Percentiles rank a stretch among this genome's conserved stretches.
Evolutionary conservation across 176 grass and related monocot genomes (phyloP).

Genomic region (Eragrostis nindensis): DNA sequence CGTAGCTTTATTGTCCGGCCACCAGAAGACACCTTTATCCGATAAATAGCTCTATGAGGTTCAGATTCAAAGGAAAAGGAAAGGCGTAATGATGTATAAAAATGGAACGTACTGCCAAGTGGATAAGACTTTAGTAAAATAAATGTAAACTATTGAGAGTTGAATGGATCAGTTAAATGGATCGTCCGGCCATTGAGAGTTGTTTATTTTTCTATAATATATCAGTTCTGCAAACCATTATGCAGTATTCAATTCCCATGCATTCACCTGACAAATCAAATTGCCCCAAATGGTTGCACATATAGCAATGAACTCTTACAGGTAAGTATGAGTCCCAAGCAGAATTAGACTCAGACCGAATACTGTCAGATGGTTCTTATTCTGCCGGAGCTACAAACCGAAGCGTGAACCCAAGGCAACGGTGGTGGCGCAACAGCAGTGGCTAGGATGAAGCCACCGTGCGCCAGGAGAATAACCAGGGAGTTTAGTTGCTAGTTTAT

Average conservation of each 20-base stretch:
- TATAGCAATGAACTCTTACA: conserved; percentile 20
- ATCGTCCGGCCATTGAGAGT: background rate
- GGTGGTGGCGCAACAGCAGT: too few relatives aligned
- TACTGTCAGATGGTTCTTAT: conserved; percentile 19
- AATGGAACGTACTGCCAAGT: background rate
- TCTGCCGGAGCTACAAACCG: too few relatives aligned
- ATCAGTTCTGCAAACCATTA: background rate
- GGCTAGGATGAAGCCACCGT: too few relatives aligned
- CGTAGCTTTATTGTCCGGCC: conserved; percentile 77
- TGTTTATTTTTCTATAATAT: conserved; percentile 5
- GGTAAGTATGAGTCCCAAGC: background rate
- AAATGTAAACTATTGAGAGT: too few relatives aligned
- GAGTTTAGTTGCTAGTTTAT: too few relatives aligned
- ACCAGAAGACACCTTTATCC: conserved; percentile 85
- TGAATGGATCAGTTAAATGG: too few relatives aligned
- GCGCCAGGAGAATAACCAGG: too few relatives aligned
- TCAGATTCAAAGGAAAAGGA: conserved; percentile 33
- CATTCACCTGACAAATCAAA: background rate
- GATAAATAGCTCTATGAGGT: conserved; percentile 43
- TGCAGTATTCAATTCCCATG: background rate
- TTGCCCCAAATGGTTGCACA: conserved; percentile 8
- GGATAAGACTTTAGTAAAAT: background rate
- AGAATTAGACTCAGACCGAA: conserved; percentile 12
- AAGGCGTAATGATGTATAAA: conserved; percentile 12
- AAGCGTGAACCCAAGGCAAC: too few relatives aligned